Conservation (phyloP, 305 asterid species). For the Andrographis paniculata region DNA sequence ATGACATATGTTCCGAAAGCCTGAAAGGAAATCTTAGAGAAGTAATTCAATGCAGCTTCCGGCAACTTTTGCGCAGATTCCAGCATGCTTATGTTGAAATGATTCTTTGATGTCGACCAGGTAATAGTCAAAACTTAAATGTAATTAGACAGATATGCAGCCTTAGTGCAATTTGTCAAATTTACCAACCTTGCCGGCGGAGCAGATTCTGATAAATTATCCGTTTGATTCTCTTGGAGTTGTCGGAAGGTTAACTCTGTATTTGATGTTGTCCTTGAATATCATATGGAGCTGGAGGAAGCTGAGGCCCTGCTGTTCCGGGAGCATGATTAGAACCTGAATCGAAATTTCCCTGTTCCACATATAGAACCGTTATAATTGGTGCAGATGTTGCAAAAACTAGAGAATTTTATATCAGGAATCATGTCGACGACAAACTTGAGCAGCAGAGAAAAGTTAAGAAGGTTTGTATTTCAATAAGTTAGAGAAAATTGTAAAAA, state of each 20-base stretch:
- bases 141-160: not conserved
- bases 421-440: no score
- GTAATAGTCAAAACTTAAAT: no score
- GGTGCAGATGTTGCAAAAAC: no score
- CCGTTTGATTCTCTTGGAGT: not conserved
- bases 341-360: slow-evolving; percentile 16
- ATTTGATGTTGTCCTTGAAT: slow-evolving; percentile 13
- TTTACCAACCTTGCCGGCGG: not conserved
- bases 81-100: not conserved
- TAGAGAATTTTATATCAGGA: no score
- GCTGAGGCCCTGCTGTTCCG: slow-evolving; percentile 11
- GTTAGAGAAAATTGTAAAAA: no score
- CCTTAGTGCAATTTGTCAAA: not conserved
- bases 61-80: not conserved
- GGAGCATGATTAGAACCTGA: slow-evolving; percentile 4
- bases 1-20: no score
- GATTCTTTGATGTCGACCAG: not conserved
- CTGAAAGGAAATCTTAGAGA: not conserved
- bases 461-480: no score
- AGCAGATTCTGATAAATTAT: not conserved
- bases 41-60: not conserved
- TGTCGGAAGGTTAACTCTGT: slow-evolving; percentile 5
- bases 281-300: slow-evolving; percentile 11
- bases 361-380: slow-evolving; percentile 1
- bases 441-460: no score